Conservation (phyloP, 2,329 filamentous ascomycete species). For the Aureobasidium sp. region DNA sequence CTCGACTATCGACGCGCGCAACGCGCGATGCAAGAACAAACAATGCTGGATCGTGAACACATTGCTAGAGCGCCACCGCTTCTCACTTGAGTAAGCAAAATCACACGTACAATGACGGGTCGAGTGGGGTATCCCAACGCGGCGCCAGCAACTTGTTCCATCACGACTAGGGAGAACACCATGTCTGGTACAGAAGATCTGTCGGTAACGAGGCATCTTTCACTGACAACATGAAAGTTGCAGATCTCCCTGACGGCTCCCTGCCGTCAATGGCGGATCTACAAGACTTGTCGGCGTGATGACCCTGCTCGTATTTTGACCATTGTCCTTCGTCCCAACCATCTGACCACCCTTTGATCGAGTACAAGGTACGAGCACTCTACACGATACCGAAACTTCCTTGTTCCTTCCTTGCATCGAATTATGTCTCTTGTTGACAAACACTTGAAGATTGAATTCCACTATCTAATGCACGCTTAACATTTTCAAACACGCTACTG, state of each 20-base stretch:
- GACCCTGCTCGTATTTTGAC: neutral
- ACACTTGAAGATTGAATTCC: neutral
- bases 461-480: slow-evolving; percentile 12
- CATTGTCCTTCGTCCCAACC: neutral
- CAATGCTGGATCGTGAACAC: slow-evolving; percentile 1
- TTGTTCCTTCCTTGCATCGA: neutral
- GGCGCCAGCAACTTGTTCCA: neutral
- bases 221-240: neutral
- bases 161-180: neutral
- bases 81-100: neutral
- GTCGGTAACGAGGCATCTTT: neutral
- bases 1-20: neutral
- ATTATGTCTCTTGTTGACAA: neutral
- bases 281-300: neutral
- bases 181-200: neutral
- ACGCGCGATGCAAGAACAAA: neutral
- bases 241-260: neutral
- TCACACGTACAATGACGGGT: neutral
- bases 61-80: neutral
- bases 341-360: neutral
- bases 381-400: neutral
- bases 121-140: neutral
- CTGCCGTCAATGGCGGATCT: neutral
- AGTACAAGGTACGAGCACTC: neutral
- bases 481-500: slow-evolving; percentile 16